Evolutionary conservation across 306 rosid species (phyloP).

Genomic region (Prunus mongolica): DNA sequence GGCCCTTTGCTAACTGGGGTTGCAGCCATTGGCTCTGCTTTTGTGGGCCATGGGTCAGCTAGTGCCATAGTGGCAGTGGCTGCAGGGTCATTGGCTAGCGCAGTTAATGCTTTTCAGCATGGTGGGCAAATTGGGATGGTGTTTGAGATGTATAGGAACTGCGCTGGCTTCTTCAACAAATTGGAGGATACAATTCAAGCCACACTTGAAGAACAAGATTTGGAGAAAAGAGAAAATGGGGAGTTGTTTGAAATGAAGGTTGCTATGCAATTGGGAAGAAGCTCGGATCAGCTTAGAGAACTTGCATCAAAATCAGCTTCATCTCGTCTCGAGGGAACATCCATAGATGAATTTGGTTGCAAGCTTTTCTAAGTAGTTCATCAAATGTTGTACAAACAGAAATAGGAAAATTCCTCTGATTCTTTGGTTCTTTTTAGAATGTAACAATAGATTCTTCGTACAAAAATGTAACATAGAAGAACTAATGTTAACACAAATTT

Average conservation of each 20-base stretch:
- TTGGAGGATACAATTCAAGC: slow-evolving; percentile 43
- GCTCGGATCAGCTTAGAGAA: slow-evolving; percentile 44
- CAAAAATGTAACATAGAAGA: neutral
- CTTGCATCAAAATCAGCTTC: slow-evolving; percentile 49
- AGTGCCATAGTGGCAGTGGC: slow-evolving; percentile 32
- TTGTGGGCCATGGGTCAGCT: slow-evolving; percentile 37
- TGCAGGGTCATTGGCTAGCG: slow-evolving; percentile 55
- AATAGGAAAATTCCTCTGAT: neutral
- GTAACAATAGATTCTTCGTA: neutral
- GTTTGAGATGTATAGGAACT: slow-evolving; percentile 60
- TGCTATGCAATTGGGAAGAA: slow-evolving; percentile 68
- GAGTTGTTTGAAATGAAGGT: slow-evolving; percentile 50
- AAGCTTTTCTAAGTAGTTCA: slow-evolving; percentile 40
- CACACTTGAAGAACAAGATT: slow-evolving; percentile 41
- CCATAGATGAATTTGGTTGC: slow-evolving; percentile 62
- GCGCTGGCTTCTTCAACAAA: slow-evolving; percentile 47
- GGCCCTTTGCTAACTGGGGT: slow-evolving; percentile 73
- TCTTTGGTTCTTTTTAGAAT: slow-evolving; percentile 5
- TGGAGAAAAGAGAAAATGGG: slow-evolving; percentile 65
- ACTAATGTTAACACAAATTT: neutral
- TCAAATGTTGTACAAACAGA: neutral
- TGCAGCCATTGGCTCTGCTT: slow-evolving; percentile 53
- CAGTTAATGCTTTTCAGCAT: slow-evolving; percentile 50
- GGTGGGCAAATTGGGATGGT: slow-evolving; percentile 78
- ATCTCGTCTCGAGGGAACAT: slow-evolving; percentile 32